These are phyloP conservation scores for Pulveroboletus sp. DNA, from an alignment of 768 basidiomycete genomes.

Conservation along the genomic window DNA sequence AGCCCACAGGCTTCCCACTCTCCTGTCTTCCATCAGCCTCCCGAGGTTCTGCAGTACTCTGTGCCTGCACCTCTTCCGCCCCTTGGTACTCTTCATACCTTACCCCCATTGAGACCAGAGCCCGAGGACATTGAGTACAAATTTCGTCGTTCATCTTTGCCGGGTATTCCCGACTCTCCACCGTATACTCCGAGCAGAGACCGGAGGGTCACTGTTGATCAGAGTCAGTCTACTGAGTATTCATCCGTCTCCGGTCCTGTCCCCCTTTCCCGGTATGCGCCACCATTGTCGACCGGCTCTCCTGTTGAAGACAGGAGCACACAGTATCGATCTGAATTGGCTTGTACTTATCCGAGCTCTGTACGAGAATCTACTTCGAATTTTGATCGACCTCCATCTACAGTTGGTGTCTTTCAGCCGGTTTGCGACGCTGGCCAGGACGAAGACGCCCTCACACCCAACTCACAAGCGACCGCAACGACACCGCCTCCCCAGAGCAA, in stretches of 20 bases:
- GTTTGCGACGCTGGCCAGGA: constrained; percentile 7
- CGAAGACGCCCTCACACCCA: constrained; percentile 6
- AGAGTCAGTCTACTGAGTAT: constrained; percentile 13
- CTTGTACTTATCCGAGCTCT: constrained; percentile 16
- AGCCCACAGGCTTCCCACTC: constrained; percentile 23
- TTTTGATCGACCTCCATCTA: constrained; percentile 18
- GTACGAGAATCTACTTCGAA: constrained; percentile 17
- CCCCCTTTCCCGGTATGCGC: constrained; percentile 4
- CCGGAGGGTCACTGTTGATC: constrained; percentile 13
- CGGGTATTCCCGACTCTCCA: constrained; percentile 12
- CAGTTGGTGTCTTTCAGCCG: constrained; percentile 12
- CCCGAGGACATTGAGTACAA: constrained; percentile 29
- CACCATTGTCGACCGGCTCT: background rate
- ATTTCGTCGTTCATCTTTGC: constrained; percentile 30
- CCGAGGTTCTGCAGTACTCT: constrained; percentile 27
- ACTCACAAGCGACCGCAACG: constrained; percentile 3
- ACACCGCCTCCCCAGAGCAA: constrained; percentile 9
- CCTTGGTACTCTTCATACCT: constrained; percentile 16
- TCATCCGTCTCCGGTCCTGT: background rate
- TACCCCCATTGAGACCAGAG: constrained; percentile 27
- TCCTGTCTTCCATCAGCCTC: constrained; percentile 14
- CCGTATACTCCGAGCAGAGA: constrained; percentile 6
- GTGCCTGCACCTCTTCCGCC: constrained; percentile 24
- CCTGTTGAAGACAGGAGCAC: constrained; percentile 10
- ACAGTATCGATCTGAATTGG: constrained; percentile 11